phyloP scores from a whole-genome alignment of 192 early-diverging fungal genomes.

The Podochytrium sp. region DNA sequence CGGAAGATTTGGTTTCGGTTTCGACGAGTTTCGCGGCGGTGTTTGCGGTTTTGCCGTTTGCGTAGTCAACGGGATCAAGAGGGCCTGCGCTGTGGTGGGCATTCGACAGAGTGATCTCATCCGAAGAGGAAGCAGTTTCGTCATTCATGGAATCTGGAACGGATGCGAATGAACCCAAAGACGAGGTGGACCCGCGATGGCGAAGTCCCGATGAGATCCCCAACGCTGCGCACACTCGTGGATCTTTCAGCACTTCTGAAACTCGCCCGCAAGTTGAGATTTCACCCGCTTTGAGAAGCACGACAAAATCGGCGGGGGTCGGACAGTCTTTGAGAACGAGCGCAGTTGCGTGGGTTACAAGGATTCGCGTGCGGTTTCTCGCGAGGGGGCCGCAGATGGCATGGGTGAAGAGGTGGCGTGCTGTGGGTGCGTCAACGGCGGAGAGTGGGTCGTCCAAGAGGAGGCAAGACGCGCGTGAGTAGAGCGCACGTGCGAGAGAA shows the following conservation, averaged over 20 bases:
- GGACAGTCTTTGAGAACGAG: conserved; percentile 44
- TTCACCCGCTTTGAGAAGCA: conserved; percentile 48
- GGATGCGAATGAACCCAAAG: neutral
- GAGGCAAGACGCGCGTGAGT: conserved; percentile 69
- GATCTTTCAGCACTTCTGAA: conserved; percentile 9
- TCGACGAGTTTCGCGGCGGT: conserved; percentile 42
- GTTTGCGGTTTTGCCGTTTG: conserved; percentile 25
- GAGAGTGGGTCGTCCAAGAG: conserved; percentile 86
- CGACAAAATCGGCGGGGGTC: conserved; percentile 35
- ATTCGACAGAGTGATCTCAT: conserved; percentile 1
- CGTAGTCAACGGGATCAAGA: conserved; percentile 14
- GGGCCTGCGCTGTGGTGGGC: conserved; percentile 14
- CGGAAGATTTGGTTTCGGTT: conserved; percentile 43
- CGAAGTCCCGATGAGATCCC: neutral
- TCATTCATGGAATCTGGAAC: neutral
- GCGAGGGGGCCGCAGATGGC: conserved; percentile 77
- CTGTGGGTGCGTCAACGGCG: conserved; percentile 97
- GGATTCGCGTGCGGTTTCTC: conserved; percentile 74
- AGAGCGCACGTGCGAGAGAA: conserved; percentile 74
- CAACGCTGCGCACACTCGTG: conserved; percentile 23
- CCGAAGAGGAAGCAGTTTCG: neutral
- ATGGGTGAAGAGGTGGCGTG: conserved; percentile 77
- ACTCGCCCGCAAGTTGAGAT: conserved; percentile 33
- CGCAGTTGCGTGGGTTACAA: conserved; percentile 80
- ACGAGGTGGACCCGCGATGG: neutral